These are phyloP conservation scores for Leccinum pseudoinsigne DNA, from an alignment of 1,284 basidiomycete genomes.

Conservation along the genomic window DNA sequence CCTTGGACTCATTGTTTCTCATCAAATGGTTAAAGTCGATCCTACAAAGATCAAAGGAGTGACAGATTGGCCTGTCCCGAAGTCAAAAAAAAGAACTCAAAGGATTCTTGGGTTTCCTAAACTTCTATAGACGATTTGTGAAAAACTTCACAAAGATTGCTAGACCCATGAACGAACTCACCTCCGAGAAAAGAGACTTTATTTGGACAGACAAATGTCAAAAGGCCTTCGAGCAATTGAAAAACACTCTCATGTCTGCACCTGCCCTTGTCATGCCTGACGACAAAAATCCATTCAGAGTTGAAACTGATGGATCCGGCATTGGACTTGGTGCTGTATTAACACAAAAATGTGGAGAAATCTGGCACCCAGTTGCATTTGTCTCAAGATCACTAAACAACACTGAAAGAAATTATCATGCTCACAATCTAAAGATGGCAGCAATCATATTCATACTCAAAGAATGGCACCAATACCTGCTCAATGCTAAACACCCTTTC, in stretches of 20 bases:
- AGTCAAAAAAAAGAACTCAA: not conserved
- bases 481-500: not conserved
- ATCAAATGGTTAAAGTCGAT: not conserved
- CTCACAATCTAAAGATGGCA: not conserved
- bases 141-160: not conserved
- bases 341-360: not conserved
- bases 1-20: not conserved
- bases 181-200: not conserved
- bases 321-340: rapidly evolving
- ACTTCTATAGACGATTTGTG: not conserved
- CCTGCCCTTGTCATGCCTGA: not conserved
- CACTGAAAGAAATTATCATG: not conserved
- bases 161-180: not conserved
- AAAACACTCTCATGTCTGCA: rapidly evolving
- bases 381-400: rapidly evolving
- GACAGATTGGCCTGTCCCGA: not conserved
- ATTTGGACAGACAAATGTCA: not conserved
- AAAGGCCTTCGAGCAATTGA: not conserved
- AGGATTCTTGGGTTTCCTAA: not conserved
- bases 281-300: not conserved
- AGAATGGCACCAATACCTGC: not conserved
- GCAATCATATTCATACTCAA: not conserved
- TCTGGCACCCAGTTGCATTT: not conserved
- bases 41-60: not conserved
- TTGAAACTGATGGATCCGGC: not conserved